Conservation (phyloP, 352 stramenopile genomes). For the Phytophthora foliorum region DNA sequence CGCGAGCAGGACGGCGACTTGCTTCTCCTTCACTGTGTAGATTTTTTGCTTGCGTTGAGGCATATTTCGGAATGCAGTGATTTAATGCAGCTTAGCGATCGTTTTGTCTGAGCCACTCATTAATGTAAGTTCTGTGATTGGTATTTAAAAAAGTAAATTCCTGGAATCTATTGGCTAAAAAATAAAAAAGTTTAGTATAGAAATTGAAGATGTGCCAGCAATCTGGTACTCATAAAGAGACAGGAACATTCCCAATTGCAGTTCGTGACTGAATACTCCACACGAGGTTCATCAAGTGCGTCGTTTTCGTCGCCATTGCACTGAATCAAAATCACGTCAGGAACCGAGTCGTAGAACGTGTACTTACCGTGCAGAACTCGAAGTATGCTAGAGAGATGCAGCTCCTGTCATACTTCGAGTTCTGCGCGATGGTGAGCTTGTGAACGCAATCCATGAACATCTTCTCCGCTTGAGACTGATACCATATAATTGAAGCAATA, state of each 20-base stretch:
- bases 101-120: too few relatives aligned
- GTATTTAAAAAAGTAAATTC: too few relatives aligned
- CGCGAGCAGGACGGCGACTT: too few relatives aligned
- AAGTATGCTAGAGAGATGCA: background rate
- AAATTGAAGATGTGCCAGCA: background rate
- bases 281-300: background rate
- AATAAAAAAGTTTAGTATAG: too few relatives aligned
- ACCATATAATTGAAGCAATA: background rate
- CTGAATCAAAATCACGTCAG: background rate
- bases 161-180: too few relatives aligned
- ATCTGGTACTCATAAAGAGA: background rate
- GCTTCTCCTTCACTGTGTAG: too few relatives aligned
- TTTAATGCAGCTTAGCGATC: too few relatives aligned
- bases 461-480: background rate
- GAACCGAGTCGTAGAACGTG: too few relatives aligned
- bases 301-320: background rate
- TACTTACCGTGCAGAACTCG: background rate
- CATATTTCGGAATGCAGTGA: too few relatives aligned
- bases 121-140: too few relatives aligned
- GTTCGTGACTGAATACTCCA: background rate
- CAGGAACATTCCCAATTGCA: background rate
- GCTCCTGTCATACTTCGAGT: background rate
- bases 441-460: background rate
- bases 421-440: background rate
- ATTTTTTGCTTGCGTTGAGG: too few relatives aligned